Evolutionary conservation across 2,329 filamentous ascomycete species (phyloP), one percentile per base, ranked within the genome.

Genomic region (Tolypocladium nubicola): DNA sequence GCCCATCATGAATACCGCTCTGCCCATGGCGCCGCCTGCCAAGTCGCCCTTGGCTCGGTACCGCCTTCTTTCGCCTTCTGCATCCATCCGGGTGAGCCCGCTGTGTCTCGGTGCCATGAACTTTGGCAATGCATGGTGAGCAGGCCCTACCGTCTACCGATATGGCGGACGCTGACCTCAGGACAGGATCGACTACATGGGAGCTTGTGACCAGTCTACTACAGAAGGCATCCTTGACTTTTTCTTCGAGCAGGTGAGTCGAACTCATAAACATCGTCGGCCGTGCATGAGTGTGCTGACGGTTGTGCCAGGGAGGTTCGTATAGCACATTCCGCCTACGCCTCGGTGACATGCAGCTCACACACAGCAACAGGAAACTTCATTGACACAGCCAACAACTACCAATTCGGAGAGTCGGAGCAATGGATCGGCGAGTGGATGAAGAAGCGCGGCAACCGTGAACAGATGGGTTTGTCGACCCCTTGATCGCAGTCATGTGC

Each of bases 401-500:
- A 89, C 70, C 85, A 87, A 63, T 72, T 76, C 56, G 76, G 75
- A 59, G 77, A 88, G 67, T 82, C 81, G 1, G 86, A 89, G 69
- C 69, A 65, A 55, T 86, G 85, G 81, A 74, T 90, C 57, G 87
- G 87, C 40, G 84, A 87, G 62, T 90, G 86, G 85, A 86, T 88
- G 82, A 75, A 77, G 63, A 78, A 78, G 60, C 79, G 83, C 11
- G 76, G 78, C n/a, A 81, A 81, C 59, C 79, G 87, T 30, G 85
- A 88, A 62, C 75, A 87, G 66, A 81, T 90, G 70, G 75, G 78
- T 80, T 64, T 59, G 75, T 66, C 14, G 21, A 13, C n/a, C 11
- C 38, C 38, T 26, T 3, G 14, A 3, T 6, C 16, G 37, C 7
- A 37, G 23, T n/a, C 39, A 10, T 19, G 16, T 30, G 21, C 8